A percentile compares a stretch with the other conserved stretches of the same genome.
These are phyloP conservation scores for Collybiopsis confluens DNA, from an alignment of 768 basidiomycete species.

Conservation along the genomic window DNA sequence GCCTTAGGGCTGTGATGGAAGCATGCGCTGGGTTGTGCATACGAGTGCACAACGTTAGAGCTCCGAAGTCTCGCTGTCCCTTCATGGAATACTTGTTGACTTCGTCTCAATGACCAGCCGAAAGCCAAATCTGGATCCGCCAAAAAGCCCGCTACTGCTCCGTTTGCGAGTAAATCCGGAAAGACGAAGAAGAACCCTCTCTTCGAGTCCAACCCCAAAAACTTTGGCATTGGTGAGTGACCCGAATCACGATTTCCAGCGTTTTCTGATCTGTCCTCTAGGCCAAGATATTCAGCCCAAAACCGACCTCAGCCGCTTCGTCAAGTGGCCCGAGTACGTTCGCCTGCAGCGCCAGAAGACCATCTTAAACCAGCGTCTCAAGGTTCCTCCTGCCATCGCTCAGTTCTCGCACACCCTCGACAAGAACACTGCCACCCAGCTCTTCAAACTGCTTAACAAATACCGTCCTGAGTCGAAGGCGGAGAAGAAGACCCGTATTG, in stretches of 20 bases:
- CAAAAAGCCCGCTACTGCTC: constrained; percentile 85
- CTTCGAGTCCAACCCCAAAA: constrained; percentile 85
- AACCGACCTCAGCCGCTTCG: constrained; percentile 91
- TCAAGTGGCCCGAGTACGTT: constrained; percentile 99
- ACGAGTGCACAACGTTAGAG: constrained; percentile 40
- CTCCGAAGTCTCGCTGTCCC: constrained; percentile 45
- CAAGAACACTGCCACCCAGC: constrained; percentile 98
- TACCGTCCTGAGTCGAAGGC: constrained; percentile 91
- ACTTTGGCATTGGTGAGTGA: constrained; percentile 89
- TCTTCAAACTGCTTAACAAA: constrained; percentile 98
- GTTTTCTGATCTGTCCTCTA: constrained; percentile 23
- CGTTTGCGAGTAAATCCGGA: constrained; percentile 70
- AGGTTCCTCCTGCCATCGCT: constrained; percentile 97
- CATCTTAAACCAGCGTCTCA: constrained; percentile 95
- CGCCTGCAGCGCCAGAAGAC: constrained; percentile 98
- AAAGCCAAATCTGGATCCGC: constrained; percentile 66
- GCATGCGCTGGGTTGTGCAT: constrained; percentile 1
- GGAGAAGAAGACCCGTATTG: constrained; percentile 95
- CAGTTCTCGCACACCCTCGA: constrained; percentile 96
- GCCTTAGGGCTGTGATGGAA: constrained; percentile 17
- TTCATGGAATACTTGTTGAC: constrained; percentile 28
- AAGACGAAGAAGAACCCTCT: constrained; percentile 92
- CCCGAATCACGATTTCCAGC: too few species aligned
- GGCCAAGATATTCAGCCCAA: constrained; percentile 92
- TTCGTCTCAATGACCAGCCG: constrained; percentile 94